Conservation (phyloP, 305 asterid species). For the Fraxinus nigra region DNA sequence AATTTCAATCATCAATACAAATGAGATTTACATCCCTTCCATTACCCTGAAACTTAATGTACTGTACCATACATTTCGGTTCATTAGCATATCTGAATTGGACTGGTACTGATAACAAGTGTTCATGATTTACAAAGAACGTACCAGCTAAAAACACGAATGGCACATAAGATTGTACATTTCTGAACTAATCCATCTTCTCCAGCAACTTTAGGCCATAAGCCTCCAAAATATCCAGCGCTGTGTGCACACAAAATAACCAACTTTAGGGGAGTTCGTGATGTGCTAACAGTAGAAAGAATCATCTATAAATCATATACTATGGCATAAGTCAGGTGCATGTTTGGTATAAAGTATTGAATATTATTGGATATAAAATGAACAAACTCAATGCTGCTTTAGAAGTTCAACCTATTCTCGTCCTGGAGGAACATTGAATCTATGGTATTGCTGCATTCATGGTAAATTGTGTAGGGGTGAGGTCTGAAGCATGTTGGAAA, state of each 20-base stretch:
- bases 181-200: conserved; percentile 46
- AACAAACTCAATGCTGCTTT: background rate
- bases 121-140: background rate
- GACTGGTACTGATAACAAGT: background rate
- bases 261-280: background rate
- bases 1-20: background rate
- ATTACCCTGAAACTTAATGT: background rate
- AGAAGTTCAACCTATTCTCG: background rate
- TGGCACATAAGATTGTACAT: background rate
- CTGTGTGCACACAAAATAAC: conserved; percentile 35
- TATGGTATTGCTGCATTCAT: background rate
- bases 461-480: background rate
- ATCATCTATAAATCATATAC: background rate
- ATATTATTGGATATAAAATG: background rate
- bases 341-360: background rate
- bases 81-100: background rate
- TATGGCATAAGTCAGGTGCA: background rate
- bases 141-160: background rate
- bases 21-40: background rate
- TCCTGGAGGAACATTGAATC: background rate
- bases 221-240: conserved; percentile 67
- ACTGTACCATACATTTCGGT: background rate
- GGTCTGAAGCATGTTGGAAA: background rate
- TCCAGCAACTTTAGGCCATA: conserved; percentile 81
- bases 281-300: background rate